These are phyloP conservation scores for Melastoma malabathricum DNA, from an alignment of 345 rosid genomes.

Conservation along the genomic window DNA sequence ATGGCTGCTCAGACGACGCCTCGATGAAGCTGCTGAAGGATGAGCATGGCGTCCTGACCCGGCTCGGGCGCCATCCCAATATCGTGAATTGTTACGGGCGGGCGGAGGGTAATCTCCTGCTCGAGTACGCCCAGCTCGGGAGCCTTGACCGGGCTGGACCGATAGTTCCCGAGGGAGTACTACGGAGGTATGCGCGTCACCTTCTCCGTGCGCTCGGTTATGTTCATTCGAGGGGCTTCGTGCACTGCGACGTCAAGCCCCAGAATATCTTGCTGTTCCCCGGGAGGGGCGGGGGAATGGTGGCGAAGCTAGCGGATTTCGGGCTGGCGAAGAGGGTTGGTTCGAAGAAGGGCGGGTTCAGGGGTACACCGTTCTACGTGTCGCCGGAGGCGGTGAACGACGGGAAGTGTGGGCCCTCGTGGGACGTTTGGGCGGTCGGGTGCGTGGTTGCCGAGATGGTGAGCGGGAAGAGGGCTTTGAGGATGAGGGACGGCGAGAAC, in stretches of 20 bases:
- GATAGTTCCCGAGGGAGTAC: constrained; percentile 18
- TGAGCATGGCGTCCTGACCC: constrained; percentile 34
- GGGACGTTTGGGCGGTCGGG: constrained; percentile 83
- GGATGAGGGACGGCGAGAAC: constrained; percentile 15
- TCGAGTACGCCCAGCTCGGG: constrained; percentile 71
- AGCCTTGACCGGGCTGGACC: constrained; percentile 26
- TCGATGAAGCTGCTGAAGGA: constrained; percentile 15
- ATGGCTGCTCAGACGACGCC: constrained; percentile 9
- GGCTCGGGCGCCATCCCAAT: constrained; percentile 28
- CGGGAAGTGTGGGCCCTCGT: constrained; percentile 49
- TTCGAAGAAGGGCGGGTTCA: constrained; percentile 1
- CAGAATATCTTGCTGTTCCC: constrained; percentile 33
- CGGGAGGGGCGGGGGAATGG: not conserved
- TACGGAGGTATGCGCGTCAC: constrained; percentile 25
- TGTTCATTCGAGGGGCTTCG: constrained; percentile 51
- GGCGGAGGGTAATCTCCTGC: constrained; percentile 33
- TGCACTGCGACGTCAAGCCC: constrained; percentile 29
- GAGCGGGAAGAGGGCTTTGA: constrained; percentile 59
- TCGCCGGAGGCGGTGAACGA: constrained; percentile 63
- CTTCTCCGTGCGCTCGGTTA: constrained; percentile 44
- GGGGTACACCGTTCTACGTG: constrained; percentile 73
- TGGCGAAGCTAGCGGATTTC: constrained; percentile 57
- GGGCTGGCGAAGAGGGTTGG: constrained; percentile 48
- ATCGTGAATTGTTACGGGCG: constrained; percentile 47
- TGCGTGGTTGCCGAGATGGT: constrained; percentile 68